A percentile compares a stretch with the other conserved stretches of the same genome.
These are phyloP conservation scores for Metschnikowia reukaufii DNA, from an alignment of 805 yeast genomes.

Conservation along the genomic window DNA sequence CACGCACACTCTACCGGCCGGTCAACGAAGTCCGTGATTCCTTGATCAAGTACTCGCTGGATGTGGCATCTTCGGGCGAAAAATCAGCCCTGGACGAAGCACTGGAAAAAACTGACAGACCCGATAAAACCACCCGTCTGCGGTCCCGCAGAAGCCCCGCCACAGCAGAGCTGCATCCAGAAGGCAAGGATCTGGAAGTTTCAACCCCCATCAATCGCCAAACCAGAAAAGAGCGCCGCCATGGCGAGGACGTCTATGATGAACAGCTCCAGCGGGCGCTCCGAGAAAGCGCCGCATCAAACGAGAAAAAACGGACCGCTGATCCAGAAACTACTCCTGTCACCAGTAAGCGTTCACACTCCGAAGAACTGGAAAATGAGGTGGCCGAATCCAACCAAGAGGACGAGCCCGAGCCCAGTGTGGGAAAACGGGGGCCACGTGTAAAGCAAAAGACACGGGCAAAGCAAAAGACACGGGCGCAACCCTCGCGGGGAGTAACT, in stretches of 20 bases:
- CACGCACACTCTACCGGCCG: slow-evolving; percentile 39
- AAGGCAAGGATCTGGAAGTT: slow-evolving; percentile 7
- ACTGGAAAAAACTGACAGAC: not conserved
- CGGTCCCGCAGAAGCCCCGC: slow-evolving; percentile 8
- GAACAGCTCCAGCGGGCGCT: slow-evolving; percentile 49
- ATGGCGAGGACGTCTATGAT: slow-evolving; percentile 36
- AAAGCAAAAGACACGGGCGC: slow-evolving; percentile 1
- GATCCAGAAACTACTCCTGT: slow-evolving; percentile 6
- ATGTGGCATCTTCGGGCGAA: slow-evolving; percentile 1
- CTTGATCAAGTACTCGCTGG: slow-evolving; percentile 5
- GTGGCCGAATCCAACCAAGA: slow-evolving; percentile 15
- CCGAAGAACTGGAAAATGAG: slow-evolving; percentile 15
- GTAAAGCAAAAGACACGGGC: slow-evolving; percentile 13
- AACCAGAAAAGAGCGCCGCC: slow-evolving; percentile 34
- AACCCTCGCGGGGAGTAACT: slow-evolving; percentile 9
- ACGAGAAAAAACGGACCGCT: slow-evolving; percentile 25
- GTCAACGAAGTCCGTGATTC: slow-evolving; percentile 45
- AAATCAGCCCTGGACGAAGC: slow-evolving; percentile 6
- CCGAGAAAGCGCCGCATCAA: slow-evolving; percentile 54
- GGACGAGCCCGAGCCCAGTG: slow-evolving; percentile 12
- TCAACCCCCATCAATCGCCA: slow-evolving; percentile 21
- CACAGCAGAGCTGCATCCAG: not conserved
- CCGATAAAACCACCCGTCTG: slow-evolving; percentile 17
- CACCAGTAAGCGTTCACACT: slow-evolving; percentile 24
- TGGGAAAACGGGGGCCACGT: slow-evolving; percentile 9